phyloP scores from a whole-genome alignment of 345 rosid species.

The Populus simonii region DNA sequence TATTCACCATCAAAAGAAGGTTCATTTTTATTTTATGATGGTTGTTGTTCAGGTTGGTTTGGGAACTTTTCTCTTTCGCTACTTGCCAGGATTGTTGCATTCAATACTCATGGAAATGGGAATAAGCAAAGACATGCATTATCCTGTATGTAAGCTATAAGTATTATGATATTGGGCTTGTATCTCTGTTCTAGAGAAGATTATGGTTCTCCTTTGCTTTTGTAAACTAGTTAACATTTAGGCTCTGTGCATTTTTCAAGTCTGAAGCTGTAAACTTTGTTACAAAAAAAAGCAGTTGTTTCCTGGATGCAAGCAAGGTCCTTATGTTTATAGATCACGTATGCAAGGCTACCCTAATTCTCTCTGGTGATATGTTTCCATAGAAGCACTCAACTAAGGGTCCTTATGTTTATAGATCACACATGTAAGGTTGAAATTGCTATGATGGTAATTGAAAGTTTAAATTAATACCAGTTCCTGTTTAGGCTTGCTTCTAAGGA shows the following conservation, averaged over 20 bases:
- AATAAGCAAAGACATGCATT: constrained; percentile 86
- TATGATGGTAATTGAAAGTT: too few relatives aligned
- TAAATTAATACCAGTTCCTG: too few relatives aligned
- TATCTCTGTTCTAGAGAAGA: neutral
- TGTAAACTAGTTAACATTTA: neutral
- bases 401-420: too few relatives aligned
- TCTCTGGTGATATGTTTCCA: too few relatives aligned
- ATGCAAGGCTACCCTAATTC: too few relatives aligned
- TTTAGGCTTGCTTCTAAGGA: too few relatives aligned
- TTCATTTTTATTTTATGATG: neutral
- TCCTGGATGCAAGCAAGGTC: neutral
- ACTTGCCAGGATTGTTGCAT: constrained; percentile 58
- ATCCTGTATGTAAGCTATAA: constrained; percentile 89
- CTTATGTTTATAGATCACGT: too few relatives aligned
- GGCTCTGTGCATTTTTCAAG: neutral
- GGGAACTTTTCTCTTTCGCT: constrained; percentile 80
- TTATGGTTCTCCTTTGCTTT: neutral
- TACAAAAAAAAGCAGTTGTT: neutral
- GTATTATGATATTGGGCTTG: constrained; percentile 4
- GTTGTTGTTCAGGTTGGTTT: constrained; percentile 59
- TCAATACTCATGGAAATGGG: constrained; percentile 69
- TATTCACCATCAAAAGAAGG: neutral
- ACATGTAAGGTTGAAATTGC: too few relatives aligned
- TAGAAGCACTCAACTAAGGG: too few relatives aligned
- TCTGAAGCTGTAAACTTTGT: neutral